Base-by-base conservation (phyloP, 2,329 filamentous ascomycete species). In the Calonectria hawksworthii region DNA sequence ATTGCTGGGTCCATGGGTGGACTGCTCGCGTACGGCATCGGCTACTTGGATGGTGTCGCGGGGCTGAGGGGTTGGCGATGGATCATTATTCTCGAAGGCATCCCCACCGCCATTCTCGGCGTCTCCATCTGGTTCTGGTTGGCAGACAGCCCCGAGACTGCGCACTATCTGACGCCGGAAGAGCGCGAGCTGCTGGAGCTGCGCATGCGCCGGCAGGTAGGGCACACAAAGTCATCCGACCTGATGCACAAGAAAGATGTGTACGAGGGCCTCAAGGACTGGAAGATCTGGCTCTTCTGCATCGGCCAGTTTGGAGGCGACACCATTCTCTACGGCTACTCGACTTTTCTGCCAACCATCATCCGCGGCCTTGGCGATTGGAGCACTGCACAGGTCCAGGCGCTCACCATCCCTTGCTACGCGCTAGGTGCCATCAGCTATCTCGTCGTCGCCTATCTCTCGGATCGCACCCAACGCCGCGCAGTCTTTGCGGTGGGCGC, bases 381-480 rank as follows among this genome's bases (percentile, higher is more conserved):
- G 81, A 75, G 73, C n/a, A 77, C 26, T 0, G 76, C 80, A 2
- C 76, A 85, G 52, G 89, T 93, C 0, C 92, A 94, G 79, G 90
- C 92, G n/a, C 86, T 94, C 23, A 94, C 92, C 0, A 93, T 94
- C 50, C 92, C 93, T 1, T 93, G 92, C 81, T 94, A 94, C 75
- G 88, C 88, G 0, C 80, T 93, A 4, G 92, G 92, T 0, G 92
- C 92, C 0, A 87, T 93, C 23, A 90, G 87, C 0, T 94, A 93
- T 73, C 85, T 93, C 3, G 73, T 86, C 0, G 86, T 90, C 0
- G 92, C 92, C 3, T 89, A 88, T 80, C 83, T 92, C 51, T 92
- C 90, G 3, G 92, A 94, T 79, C 86, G 87, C 56, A 87, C 87
- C 56, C 91, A 93, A 78, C 85, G 85, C 23, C 88, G 92, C 59